These are phyloP conservation scores for Microcyclospora tardicrescens DNA, from an alignment of 2,329 filamentous ascomycete species.

Conservation along the genomic window DNA sequence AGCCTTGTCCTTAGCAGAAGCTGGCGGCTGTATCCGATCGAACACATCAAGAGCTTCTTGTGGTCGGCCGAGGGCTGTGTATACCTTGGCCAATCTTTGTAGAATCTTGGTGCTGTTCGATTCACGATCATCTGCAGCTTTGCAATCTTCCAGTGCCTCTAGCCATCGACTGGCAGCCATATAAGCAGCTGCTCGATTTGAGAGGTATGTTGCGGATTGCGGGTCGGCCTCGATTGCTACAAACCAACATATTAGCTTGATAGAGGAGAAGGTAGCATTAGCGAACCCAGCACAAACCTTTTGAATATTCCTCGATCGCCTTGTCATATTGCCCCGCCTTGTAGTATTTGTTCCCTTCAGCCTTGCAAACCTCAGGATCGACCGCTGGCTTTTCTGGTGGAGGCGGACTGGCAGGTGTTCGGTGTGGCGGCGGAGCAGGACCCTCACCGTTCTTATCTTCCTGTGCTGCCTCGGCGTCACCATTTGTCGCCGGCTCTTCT, in stretches of 20 bases:
- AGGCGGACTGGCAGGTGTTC: constrained; percentile 36
- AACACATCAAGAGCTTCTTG: constrained; percentile 78
- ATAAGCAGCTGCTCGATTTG: constrained; percentile 87
- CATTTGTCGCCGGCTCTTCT: constrained; percentile 30
- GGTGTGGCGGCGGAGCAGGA: constrained; percentile 61
- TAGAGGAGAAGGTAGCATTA: constrained; percentile 13
- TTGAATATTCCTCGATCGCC: constrained; percentile 86
- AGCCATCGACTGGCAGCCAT: constrained; percentile 74
- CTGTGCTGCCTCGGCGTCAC: constrained; percentile 28
- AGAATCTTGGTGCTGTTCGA: constrained; percentile 78
- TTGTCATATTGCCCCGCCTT: constrained; percentile 82
- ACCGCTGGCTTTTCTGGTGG: constrained; percentile 37
- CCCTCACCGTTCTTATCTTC: constrained; percentile 33
- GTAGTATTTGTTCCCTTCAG: constrained; percentile 90
- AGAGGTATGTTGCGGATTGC: constrained; percentile 75
- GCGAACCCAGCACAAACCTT: constrained; percentile 49
- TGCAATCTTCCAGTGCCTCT: constrained; percentile 76
- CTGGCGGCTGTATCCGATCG: constrained; percentile 62
- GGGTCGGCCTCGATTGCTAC: constrained; percentile 80
- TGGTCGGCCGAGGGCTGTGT: constrained; percentile 74
- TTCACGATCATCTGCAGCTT: constrained; percentile 67
- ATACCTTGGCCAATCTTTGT: constrained; percentile 75
- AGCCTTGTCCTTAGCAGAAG: constrained; percentile 72
- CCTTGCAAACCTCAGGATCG: constrained; percentile 84
- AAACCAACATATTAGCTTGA: constrained; percentile 4